Evolutionary conservation across 352 stramenopile genomes (phyloP).

Genomic region (Pythium volutum): DNA sequence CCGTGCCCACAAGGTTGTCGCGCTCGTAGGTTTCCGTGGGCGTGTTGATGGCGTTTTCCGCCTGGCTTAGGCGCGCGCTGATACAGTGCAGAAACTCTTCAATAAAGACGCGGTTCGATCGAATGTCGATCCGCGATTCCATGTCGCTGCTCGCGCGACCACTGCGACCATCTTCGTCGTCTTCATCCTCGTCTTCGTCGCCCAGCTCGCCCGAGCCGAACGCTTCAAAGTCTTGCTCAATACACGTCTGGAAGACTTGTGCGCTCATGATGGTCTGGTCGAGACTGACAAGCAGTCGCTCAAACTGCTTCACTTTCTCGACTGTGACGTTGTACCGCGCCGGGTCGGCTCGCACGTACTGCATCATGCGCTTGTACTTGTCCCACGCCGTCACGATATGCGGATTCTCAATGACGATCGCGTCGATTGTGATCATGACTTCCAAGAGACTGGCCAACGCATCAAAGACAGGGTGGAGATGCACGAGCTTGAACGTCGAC

Average conservation of each 20-base stretch:
- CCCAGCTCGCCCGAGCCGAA: slow-evolving; percentile 59
- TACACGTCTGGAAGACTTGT: slow-evolving; percentile 84
- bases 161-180: slow-evolving; percentile 46
- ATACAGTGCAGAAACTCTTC: slow-evolving; percentile 87
- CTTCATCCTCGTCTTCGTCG: slow-evolving; percentile 57
- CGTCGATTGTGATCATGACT: slow-evolving; percentile 88
- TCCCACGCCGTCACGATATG: slow-evolving; percentile 85
- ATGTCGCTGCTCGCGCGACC: slow-evolving; percentile 46
- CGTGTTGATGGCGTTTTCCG: slow-evolving; percentile 75
- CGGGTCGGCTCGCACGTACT: slow-evolving; percentile 83
- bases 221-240: slow-evolving; percentile 88
- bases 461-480: slow-evolving; percentile 80
- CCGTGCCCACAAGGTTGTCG: slow-evolving; percentile 82
- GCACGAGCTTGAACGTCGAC: slow-evolving; percentile 85
- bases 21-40: slow-evolving; percentile 87
- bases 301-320: slow-evolving; percentile 83
- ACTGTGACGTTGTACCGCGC: slow-evolving; percentile 79
- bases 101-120: slow-evolving; percentile 80
- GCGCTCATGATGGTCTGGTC: slow-evolving; percentile 89
- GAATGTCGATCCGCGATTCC: slow-evolving; percentile 79
- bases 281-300: slow-evolving; percentile 80
- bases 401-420: slow-evolving; percentile 87
- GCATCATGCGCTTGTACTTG: slow-evolving; percentile 92
- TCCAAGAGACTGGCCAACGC: slow-evolving; percentile 74
- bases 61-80: slow-evolving; percentile 57